These are phyloP conservation scores for Beauveria medogensis DNA, from an alignment of 2,329 filamentous ascomycete genomes.

Conservation along the genomic window DNA sequence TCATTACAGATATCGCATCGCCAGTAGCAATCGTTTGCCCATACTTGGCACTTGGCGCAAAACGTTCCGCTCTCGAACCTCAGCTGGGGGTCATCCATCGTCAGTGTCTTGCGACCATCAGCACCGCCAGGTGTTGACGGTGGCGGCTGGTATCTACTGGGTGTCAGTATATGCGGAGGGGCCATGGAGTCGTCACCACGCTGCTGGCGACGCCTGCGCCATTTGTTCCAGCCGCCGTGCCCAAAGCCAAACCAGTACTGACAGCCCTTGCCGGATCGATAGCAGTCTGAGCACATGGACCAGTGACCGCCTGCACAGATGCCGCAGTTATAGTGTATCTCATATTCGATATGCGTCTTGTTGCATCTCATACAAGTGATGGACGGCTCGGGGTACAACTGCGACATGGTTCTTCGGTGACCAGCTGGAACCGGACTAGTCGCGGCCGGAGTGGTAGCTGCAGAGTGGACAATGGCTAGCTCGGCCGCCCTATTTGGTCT, in stretches of 20 bases:
- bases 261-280: slow-evolving; percentile 68
- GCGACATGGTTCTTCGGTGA: slow-evolving; percentile 35
- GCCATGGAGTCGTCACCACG: slow-evolving; percentile 30
- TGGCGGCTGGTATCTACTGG: slow-evolving; percentile 48
- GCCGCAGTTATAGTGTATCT: slow-evolving; percentile 75
- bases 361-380: slow-evolving; percentile 66
- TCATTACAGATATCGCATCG: slow-evolving; percentile 80
- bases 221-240: slow-evolving; percentile 58
- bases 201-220: slow-evolving; percentile 44
- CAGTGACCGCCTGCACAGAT: slow-evolving; percentile 63
- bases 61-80: slow-evolving; percentile 75
- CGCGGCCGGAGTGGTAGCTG: slow-evolving; percentile 22
- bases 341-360: slow-evolving; percentile 69
- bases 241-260: slow-evolving; percentile 85
- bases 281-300: slow-evolving; percentile 76
- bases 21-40: slow-evolving; percentile 83
- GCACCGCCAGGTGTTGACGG: slow-evolving; percentile 41
- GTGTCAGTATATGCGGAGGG: slow-evolving; percentile 49
- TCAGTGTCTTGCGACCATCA: slow-evolving; percentile 50
- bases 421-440: slow-evolving; percentile 24
- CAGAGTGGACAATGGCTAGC: slow-evolving; percentile 29
- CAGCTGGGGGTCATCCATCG: slow-evolving; percentile 57
- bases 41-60: slow-evolving; percentile 66
- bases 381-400: slow-evolving; percentile 60
- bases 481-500: slow-evolving; percentile 30